Evolutionary conservation across 2,329 filamentous ascomycete species (phyloP).

Genomic region (Ambrosiella cleistominuta): DNA sequence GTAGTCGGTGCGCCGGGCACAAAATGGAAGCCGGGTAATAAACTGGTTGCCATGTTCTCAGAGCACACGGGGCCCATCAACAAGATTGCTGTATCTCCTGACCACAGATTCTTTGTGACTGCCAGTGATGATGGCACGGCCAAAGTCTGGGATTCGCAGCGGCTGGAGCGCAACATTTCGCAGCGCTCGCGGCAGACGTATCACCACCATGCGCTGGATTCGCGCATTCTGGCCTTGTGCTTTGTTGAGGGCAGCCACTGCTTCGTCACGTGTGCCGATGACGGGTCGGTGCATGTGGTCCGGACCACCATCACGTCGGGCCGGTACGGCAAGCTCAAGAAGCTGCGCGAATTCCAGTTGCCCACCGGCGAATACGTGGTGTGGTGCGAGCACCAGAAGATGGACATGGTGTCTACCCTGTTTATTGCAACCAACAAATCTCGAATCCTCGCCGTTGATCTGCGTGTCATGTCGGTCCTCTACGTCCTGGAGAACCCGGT

Average conservation of each 20-base stretch:
- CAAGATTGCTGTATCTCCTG: constrained; percentile 64
- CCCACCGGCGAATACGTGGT: constrained; percentile 57
- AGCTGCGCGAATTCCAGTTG: constrained; percentile 69
- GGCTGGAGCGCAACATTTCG: constrained; percentile 79
- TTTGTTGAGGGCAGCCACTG: constrained; percentile 91
- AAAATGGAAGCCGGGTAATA: constrained; percentile 65
- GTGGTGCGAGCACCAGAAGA: constrained; percentile 83
- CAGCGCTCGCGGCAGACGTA: constrained; percentile 78
- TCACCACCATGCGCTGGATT: constrained; percentile 50
- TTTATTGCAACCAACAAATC: constrained; percentile 75
- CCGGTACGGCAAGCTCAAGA: constrained; percentile 60
- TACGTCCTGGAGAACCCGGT: constrained; percentile 74
- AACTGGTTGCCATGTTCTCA: constrained; percentile 69
- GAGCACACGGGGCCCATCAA: constrained; percentile 76
- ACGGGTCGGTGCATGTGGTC: constrained; percentile 80
- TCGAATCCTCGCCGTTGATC: constrained; percentile 65
- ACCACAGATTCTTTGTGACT: constrained; percentile 89
- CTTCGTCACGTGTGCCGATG: constrained; percentile 76
- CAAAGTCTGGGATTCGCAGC: constrained; percentile 80
- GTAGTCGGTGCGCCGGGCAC: constrained; percentile 26
- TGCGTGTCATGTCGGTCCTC: constrained; percentile 68
- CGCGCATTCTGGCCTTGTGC: constrained; percentile 62
- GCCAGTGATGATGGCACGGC: constrained; percentile 81
- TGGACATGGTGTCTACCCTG: constrained; percentile 63
- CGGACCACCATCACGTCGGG: constrained; percentile 42